These are phyloP conservation scores for Ceratobasidium sp. DNA, from an alignment of 1,284 basidiomycete species.

Conservation along the genomic window DNA sequence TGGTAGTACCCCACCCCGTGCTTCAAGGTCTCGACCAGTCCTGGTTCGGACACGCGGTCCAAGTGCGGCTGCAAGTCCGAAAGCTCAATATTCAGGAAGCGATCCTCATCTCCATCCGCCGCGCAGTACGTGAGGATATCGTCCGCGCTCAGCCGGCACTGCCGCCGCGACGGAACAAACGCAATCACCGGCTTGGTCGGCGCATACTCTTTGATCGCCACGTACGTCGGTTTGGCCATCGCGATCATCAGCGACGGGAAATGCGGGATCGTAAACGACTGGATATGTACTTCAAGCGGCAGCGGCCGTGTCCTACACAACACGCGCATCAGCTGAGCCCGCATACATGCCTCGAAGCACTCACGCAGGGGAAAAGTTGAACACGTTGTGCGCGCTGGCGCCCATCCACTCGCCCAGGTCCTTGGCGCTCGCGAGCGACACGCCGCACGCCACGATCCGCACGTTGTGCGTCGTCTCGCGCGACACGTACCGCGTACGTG, in stretches of 20 bases:
- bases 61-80: conserved; percentile 89
- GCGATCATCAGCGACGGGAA: conserved; percentile 99
- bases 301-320: conserved; percentile 82
- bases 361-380: conserved; percentile 95
- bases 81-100: conserved; percentile 91
- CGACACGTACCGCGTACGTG: conserved; percentile 92
- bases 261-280: conserved; percentile 95
- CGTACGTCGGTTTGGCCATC: conserved; percentile 98
- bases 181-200: conserved; percentile 87
- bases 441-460: conserved; percentile 92
- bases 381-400: conserved; percentile 89
- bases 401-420: conserved; percentile 99
- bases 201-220: conserved; percentile 91
- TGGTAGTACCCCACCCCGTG: conserved; percentile 97
- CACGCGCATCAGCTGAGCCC: conserved; percentile 11
- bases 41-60: conserved; percentile 82
- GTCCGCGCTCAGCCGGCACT: conserved; percentile 92
- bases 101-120: conserved; percentile 85
- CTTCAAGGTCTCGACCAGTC: conserved; percentile 83
- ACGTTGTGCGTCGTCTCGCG: conserved; percentile 94
- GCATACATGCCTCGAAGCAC: conserved; percentile 45
- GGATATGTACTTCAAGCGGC: conserved; percentile 97
- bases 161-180: conserved; percentile 94
- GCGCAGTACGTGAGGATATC: conserved; percentile 91
- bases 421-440: conserved; percentile 94